Percentiles rank a stretch among this genome's conserved stretches.
These are phyloP conservation scores for Cyclotella sp. DNA, from an alignment of 108 stramenopile species.

Conservation along the genomic window DNA sequence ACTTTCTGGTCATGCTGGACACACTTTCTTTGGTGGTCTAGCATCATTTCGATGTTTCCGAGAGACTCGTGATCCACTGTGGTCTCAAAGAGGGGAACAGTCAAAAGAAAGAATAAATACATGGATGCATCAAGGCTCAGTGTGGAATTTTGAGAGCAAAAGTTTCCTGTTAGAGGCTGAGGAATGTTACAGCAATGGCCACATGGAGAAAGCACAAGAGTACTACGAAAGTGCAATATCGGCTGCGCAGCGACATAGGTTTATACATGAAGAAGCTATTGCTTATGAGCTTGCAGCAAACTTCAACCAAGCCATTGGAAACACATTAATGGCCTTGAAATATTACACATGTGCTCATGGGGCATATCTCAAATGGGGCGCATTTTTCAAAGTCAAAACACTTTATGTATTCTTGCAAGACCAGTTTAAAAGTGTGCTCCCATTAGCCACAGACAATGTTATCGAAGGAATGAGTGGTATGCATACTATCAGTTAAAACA, in stretches of 20 bases:
- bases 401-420: constrained; percentile 14
- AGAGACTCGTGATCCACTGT: constrained; percentile 2
- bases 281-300: constrained; percentile 23
- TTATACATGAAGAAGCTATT: constrained; percentile 27
- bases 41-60: constrained; percentile 18
- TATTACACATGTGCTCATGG: constrained; percentile 31
- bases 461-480: too few relatives aligned
- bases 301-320: neutral
- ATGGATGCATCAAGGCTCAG: constrained; percentile 17
- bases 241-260: constrained; percentile 4
- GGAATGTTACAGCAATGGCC: constrained; percentile 14
- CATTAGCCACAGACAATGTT: too few relatives aligned
- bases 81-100: constrained; percentile 7
- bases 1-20: neutral
- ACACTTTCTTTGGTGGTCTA: constrained; percentile 16
- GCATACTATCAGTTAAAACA: too few relatives aligned
- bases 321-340: neutral
- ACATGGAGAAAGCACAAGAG: neutral
- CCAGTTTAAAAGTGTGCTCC: neutral
- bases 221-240: constrained; percentile 21
- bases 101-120: constrained; percentile 7
- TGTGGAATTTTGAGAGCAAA: constrained; percentile 38
- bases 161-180: constrained; percentile 23
- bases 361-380: constrained; percentile 36
- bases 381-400: constrained; percentile 22